Evolutionary conservation across 2,329 filamentous ascomycete species (phyloP), one percentile per base, ranked within the genome.

Genomic region (Grosmannia penicillata): DNA sequence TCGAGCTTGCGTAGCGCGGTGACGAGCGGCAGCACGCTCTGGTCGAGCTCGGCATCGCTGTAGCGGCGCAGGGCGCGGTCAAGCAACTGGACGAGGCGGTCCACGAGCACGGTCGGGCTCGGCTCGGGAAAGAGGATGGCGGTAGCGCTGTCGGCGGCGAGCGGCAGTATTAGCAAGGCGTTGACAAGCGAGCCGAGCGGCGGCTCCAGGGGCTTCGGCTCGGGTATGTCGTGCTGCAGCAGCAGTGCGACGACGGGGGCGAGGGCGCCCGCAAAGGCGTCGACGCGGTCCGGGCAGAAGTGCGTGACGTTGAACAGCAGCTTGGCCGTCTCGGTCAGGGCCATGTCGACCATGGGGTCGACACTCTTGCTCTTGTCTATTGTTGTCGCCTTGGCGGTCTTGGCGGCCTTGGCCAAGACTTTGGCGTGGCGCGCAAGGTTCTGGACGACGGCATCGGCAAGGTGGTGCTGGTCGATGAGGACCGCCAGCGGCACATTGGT

Each of bases 281-380:
- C 55, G 5, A 62, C 58, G 21, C 78, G 66, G 30, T 77, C 66
- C 4, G 76, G 73, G 47, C 78, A 80, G 50, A 78, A 76, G 49
- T 87, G 78, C 2, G 81, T 82, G 38, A 94, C 66, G 56, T 95
- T 95, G 66, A 93, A 96, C 37, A 93, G 61, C 29, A 96, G 67
- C 52, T 93, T 95, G 36, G 91, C 62, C 0, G 82, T 89, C 56
- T 96, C 89, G 8, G 68, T 68, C 27, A 96, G 66, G 1, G 87
- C 85, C 73, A 89, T 75, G 42, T 81, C 75, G 46, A 81, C 75
- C 68, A 87, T 82, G 0, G 72, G 69, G 30, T 72, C 61, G n/a
- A n/a, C n/a, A n/a, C n/a, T n/a, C n/a, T n/a, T n/a, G n/a, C n/a
- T n/a, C n/a, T n/a, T n/a, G n/a, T n/a, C n/a, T n/a, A n/a, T n/a